Evolutionary conservation across 1,139 yeast genomes (phyloP), one percentile per base, ranked within the genome.

Genomic region (Yamadazyma songkhlaensis): DNA sequence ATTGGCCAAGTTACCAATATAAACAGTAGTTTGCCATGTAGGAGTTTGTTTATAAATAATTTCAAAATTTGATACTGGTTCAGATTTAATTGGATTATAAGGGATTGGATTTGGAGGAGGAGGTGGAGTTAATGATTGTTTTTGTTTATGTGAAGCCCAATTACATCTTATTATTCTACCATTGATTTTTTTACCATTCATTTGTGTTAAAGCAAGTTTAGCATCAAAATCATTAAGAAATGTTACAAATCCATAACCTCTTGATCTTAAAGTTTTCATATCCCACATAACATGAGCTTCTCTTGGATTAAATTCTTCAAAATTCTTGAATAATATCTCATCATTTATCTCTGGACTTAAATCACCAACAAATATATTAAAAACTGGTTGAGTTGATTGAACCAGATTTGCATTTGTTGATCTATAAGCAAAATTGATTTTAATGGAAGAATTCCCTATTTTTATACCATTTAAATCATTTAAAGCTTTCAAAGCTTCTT

Each of bases 271-370:
- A 15, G 95, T 85, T 56, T 84, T 90, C 95, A 87, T 87, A 59
- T 89, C 96, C 96, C 96, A 88, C 96, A 89, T 89, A 28, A 89
- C 96, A 50, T 88, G 90, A 12, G 96, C 96, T 56, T 87, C 95
- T 36, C 79, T 67, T 4, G 89, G 75, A 14, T 68, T 67, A 57
- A 78, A 85, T 39, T 67, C 66, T n/a, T 67, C 51, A 55, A 89
- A 89, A 6, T 85, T 73, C 33, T 60, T 64, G 37, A 68, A 69
- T 46, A 89, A 70, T 13, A 76, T 60, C 48, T 84, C 95, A 58
- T 89, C 96, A 53, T 85, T 82, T 28, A 89, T 84, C 50, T 89
- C 96, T 9, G 84, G 73, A 26, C 88, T 80, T 51, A 89, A 72
- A 58, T 89, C 96, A 38, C 97, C 96, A 15, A 89, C 90, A 59